Base-by-base conservation (phyloP, 495 filamentous ascomycete genomes). In the Aspergillus campestris region DNA sequence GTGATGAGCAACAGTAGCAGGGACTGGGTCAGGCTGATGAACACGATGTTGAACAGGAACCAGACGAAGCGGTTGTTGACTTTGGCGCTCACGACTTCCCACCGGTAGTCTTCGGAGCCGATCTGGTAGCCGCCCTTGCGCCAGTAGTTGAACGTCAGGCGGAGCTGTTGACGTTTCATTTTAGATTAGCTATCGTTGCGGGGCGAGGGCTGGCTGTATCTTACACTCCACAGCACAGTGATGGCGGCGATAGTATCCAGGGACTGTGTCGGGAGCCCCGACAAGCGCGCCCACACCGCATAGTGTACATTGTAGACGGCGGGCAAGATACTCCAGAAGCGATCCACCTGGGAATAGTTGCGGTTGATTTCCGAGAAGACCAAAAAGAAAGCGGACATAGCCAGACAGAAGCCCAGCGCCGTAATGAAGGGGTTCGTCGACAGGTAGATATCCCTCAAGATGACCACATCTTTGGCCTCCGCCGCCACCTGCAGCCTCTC, bases 121-220 rank as follows among this genome's bases (percentile, higher is more conserved):
- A 87, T 73, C 18, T 69, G 65, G 61, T 97, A 99, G 12, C 94
- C 94, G 13, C 94, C 94, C 64, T 87, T 94, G 40, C 94, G 84
- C 85, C 86, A 95, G 64, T 95, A 99, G 66, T 99, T 99, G 77
- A 75, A 96, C 3, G 92, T 94, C 58, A 99, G 69, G 33, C 94
- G 84, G 40, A 70, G 47, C 82, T 87, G 56, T 7, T 15, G 8
- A 30, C 18, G 28, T 8, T 14, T 18, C 28, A 10, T 9, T 35
- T 28, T 8, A 28, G 14, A 18, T 51, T 33, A 44, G 42, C 18
- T 35, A 7, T 6, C 5, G 8, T 11, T 31, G 11, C 0, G 35
- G 33, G 39, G n/a, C 12, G 31, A 35, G 9, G 10, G 11, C 12
- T 7, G 1, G 13, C 24, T 11, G 13, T 4, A 10, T 29, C 86